phyloP scores from a whole-genome alignment of 1,284 basidiomycete species.

The Albatrellus sp. region DNA sequence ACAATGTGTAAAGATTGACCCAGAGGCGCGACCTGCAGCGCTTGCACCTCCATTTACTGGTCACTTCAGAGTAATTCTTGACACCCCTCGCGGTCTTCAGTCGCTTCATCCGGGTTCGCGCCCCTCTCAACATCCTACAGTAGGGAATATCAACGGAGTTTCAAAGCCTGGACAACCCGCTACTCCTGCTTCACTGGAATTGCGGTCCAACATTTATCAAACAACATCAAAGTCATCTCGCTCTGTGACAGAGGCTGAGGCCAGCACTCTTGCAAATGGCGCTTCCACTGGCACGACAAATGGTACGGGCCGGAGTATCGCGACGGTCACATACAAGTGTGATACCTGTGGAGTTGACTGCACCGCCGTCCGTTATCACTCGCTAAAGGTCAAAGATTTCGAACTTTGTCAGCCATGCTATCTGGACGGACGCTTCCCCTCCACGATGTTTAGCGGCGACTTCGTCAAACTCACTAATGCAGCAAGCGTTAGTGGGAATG shows the following conservation, averaged over 20 bases:
- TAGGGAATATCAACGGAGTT: constrained; percentile 49
- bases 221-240: constrained; percentile 77
- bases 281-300: constrained; percentile 27
- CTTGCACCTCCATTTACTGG: constrained; percentile 97
- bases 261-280: constrained; percentile 47
- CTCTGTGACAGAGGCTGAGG: constrained; percentile 51
- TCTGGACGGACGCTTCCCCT: constrained; percentile 92
- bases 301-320: constrained; percentile 26
- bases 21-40: constrained; percentile 87
- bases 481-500: constrained; percentile 23
- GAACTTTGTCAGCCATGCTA: constrained; percentile 88
- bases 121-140: constrained; percentile 24
- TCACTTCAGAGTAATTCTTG: constrained; percentile 95
- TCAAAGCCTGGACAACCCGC: constrained; percentile 29
- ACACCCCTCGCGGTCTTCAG: constrained; percentile 91
- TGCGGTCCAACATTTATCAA: constrained; percentile 81
- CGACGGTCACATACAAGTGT: constrained; percentile 57
- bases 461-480: constrained; percentile 81
- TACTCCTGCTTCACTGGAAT: constrained; percentile 67
- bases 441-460: constrained; percentile 93
- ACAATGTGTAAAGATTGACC: constrained; percentile 66
- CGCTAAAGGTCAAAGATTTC: constrained; percentile 85
- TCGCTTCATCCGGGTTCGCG: constrained; percentile 90
- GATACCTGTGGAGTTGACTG: constrained; percentile 95
- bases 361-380: constrained; percentile 82